A percentile compares a stretch with the other conserved stretches of the same genome.
Conservation (phyloP, 306 rosid species). For the Clitoria ternatea region DNA sequence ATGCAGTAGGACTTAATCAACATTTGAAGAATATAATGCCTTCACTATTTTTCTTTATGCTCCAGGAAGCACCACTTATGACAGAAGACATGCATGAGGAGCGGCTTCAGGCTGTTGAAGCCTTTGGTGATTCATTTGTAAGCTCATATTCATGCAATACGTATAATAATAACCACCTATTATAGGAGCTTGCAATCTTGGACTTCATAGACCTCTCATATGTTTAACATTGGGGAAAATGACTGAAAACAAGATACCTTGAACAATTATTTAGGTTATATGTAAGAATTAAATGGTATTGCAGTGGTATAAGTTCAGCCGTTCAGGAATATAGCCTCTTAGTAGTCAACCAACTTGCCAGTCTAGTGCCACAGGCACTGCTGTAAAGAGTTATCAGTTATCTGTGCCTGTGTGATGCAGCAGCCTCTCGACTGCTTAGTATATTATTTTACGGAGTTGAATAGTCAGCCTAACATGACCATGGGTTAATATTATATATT, state of each 20-base stretch:
- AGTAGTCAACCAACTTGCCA: conserved; percentile 8
- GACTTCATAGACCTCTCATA: background rate
- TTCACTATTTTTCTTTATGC: conserved; percentile 19
- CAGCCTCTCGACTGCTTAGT: background rate
- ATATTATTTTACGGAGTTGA: background rate
- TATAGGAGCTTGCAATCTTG: background rate
- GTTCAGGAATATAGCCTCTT: background rate
- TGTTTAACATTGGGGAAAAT: conserved; percentile 13
- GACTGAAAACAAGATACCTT: conserved; percentile 3
- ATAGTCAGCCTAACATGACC: conserved; percentile 2
- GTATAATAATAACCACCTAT: background rate
- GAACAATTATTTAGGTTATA: conserved; percentile 13
- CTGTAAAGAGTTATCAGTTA: background rate
- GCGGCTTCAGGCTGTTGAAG: conserved; percentile 90
- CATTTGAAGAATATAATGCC: conserved; percentile 17
- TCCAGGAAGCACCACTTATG: conserved; percentile 87
- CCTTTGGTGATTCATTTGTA: conserved; percentile 83
- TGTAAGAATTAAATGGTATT: background rate
- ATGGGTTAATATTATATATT: background rate
- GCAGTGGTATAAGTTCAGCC: background rate
- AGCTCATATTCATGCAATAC: conserved; percentile 37
- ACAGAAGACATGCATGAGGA: conserved; percentile 99
- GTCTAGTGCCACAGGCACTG: background rate
- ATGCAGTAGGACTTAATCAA: conserved; percentile 8
- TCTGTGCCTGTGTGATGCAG: conserved; percentile 5